Conservation (phyloP, 2,329 filamentous ascomycete species). For the Xylaria sp. region DNA sequence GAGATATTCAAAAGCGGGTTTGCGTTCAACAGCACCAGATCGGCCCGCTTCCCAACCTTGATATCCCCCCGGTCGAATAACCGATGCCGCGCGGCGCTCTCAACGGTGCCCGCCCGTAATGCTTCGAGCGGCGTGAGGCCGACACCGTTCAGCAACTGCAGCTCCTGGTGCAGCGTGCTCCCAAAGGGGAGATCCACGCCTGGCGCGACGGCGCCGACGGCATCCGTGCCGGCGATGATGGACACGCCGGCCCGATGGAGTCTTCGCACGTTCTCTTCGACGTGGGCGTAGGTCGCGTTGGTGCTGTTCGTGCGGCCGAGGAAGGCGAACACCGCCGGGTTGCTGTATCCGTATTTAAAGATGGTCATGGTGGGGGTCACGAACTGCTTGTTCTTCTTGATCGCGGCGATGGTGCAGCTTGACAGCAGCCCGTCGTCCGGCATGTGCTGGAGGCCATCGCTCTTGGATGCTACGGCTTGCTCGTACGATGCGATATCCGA, state of each 20-base stretch:
- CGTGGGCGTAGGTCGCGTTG: constrained; percentile 52
- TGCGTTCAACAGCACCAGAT: constrained; percentile 45
- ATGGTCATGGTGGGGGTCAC: constrained; percentile 43
- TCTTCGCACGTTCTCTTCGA: constrained; percentile 57
- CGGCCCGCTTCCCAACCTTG: constrained; percentile 42
- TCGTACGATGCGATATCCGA: constrained; percentile 30
- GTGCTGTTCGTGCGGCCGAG: constrained; percentile 34
- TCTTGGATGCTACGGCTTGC: constrained; percentile 37
- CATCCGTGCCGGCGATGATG: constrained; percentile 49
- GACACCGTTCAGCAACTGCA: constrained; percentile 43
- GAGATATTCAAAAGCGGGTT: constrained; percentile 45
- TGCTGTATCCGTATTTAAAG: constrained; percentile 42
- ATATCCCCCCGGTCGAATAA: constrained; percentile 45
- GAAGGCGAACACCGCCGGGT: constrained; percentile 35
- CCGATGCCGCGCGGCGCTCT: constrained; percentile 36
- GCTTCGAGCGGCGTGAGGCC: constrained; percentile 44
- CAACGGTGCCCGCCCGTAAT: constrained; percentile 44
- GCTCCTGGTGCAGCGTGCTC: constrained; percentile 44
- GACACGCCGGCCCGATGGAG: constrained; percentile 45
- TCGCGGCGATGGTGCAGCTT: constrained; percentile 25
- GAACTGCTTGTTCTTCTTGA: constrained; percentile 37
- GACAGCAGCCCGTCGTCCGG: constrained; percentile 41
- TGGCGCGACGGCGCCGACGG: constrained; percentile 37
- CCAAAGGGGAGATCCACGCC: constrained; percentile 39
- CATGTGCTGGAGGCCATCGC: constrained; percentile 43